A percentile compares a stretch with the other conserved stretches of the same genome.
These are phyloP conservation scores for Berkeleyomyces rouxiae DNA, from an alignment of 2,329 filamentous ascomycete genomes.

Conservation along the genomic window DNA sequence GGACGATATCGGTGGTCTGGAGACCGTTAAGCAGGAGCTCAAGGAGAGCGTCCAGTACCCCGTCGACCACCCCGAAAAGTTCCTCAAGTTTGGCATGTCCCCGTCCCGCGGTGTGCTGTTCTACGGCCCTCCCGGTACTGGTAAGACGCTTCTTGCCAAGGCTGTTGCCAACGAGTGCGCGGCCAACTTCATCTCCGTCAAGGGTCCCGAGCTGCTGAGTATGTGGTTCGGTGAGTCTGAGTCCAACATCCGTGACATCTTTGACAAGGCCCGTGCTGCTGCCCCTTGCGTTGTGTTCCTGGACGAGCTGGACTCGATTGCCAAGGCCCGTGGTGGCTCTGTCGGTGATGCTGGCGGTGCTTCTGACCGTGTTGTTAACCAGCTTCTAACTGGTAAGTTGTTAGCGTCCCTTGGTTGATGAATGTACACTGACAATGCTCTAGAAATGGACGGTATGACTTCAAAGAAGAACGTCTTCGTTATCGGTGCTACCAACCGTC, in stretches of 20 bases:
- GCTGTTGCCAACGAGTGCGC: slow-evolving; percentile 98
- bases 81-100: slow-evolving; percentile 98
- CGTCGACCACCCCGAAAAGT: slow-evolving; percentile 97
- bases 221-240: slow-evolving; percentile 99
- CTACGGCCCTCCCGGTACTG: slow-evolving; percentile 97
- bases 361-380: slow-evolving; percentile 98
- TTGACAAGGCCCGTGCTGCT: slow-evolving; percentile 96
- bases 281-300: slow-evolving; percentile 98
- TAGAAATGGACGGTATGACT: slow-evolving; percentile 98
- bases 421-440: slow-evolving; percentile 25
- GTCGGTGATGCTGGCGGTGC: slow-evolving; percentile 92
- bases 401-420: background rate
- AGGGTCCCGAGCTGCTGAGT: slow-evolving; percentile 92
- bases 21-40: slow-evolving; percentile 97
- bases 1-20: slow-evolving; percentile 98
- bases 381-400: slow-evolving; percentile 79
- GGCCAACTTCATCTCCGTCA: slow-evolving; percentile 99
- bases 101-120: slow-evolving; percentile 97
- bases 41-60: slow-evolving; percentile 98
- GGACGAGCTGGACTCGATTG: slow-evolving; percentile 95
- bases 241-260: slow-evolving; percentile 98
- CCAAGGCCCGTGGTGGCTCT: slow-evolving; percentile 96
- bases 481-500: slow-evolving; percentile 95
- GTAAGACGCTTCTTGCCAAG: slow-evolving; percentile 99
- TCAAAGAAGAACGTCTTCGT: slow-evolving; percentile 99